Evolutionary conservation across 352 stramenopile species (phyloP).

Genomic region (Aphanomyces invadans): DNA sequence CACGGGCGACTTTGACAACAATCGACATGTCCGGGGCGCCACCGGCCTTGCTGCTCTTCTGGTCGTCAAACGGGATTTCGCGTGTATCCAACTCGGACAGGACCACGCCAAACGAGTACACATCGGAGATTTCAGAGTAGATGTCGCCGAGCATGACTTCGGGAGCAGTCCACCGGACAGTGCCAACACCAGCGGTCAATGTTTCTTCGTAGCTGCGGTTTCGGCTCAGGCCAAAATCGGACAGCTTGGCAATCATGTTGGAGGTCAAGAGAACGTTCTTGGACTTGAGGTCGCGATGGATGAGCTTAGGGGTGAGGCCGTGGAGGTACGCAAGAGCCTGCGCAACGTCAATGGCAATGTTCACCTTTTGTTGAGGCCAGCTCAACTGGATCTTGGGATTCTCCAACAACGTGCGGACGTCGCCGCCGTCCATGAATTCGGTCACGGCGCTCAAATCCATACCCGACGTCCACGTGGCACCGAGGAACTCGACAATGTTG

Average conservation of each 20-base stretch:
- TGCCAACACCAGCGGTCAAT: constrained; percentile 71
- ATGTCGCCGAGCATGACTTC: constrained; percentile 85
- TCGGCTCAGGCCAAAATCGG: constrained; percentile 72
- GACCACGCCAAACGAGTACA: constrained; percentile 86
- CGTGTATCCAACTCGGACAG: constrained; percentile 79
- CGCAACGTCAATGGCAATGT: constrained; percentile 74
- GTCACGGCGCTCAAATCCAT: constrained; percentile 71
- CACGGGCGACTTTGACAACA: constrained; percentile 72
- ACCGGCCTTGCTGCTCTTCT: constrained; percentile 50
- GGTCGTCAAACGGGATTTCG: constrained; percentile 83
- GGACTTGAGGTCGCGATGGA: constrained; percentile 80
- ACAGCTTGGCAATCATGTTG: constrained; percentile 75
- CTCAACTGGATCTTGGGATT: constrained; percentile 71
- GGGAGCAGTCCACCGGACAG: constrained; percentile 76
- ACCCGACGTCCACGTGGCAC: constrained; percentile 71
- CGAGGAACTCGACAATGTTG: constrained; percentile 82
- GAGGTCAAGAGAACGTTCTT: constrained; percentile 74
- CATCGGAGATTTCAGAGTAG: constrained; percentile 78
- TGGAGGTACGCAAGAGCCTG: constrained; percentile 80
- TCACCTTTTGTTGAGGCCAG: constrained; percentile 78
- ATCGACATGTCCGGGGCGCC: constrained; percentile 73
- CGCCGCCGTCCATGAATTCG: constrained; percentile 82
- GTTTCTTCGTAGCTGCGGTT: constrained; percentile 83
- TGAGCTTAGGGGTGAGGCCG: constrained; percentile 71
- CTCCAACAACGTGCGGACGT: constrained; percentile 76